Evolutionary conservation across 164 flowering plant species (phyloP).

Genomic region (Stephania japonica): DNA sequence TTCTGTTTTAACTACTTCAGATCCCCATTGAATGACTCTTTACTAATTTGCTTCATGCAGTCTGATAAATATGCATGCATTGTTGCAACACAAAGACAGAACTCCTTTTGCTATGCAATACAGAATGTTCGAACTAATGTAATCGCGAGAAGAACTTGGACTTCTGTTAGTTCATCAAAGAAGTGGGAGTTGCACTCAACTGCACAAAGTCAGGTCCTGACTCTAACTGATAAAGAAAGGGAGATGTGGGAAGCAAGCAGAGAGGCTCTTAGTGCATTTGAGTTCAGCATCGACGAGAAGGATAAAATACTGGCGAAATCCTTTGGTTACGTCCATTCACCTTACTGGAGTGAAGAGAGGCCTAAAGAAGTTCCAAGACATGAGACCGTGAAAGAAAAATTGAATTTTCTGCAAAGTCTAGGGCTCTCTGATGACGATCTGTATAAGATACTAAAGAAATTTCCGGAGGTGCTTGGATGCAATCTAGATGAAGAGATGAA

Average conservation of each 20-base stretch:
- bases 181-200: conserved; percentile 50
- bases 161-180: conserved; percentile 15
- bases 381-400: conserved; percentile 38
- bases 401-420: conserved; percentile 61
- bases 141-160: conserved; percentile 14
- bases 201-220: conserved; percentile 25
- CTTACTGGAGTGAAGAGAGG: conserved; percentile 94
- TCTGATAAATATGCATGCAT: conserved; percentile 24
- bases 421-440: conserved; percentile 76
- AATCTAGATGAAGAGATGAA: conserved; percentile 61
- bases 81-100: conserved; percentile 12
- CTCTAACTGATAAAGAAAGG: conserved; percentile 46
- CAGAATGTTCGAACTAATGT: conserved; percentile 9
- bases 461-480: conserved; percentile 96
- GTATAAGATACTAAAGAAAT: conserved; percentile 74
- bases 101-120: conserved; percentile 10
- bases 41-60: conserved; percentile 25
- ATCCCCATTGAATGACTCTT: not conserved
- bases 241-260: conserved; percentile 65
- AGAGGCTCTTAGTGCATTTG: conserved; percentile 44
- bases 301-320: conserved; percentile 83
- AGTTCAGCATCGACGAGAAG: conserved; percentile 49
- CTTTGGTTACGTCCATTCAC: conserved; percentile 78
- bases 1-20: not conserved
- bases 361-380: conserved; percentile 54